Evolutionary conservation across 1,284 basidiomycete species (phyloP), one percentile per base, ranked within the genome.

Genomic region (Phlebopus sp.): DNA sequence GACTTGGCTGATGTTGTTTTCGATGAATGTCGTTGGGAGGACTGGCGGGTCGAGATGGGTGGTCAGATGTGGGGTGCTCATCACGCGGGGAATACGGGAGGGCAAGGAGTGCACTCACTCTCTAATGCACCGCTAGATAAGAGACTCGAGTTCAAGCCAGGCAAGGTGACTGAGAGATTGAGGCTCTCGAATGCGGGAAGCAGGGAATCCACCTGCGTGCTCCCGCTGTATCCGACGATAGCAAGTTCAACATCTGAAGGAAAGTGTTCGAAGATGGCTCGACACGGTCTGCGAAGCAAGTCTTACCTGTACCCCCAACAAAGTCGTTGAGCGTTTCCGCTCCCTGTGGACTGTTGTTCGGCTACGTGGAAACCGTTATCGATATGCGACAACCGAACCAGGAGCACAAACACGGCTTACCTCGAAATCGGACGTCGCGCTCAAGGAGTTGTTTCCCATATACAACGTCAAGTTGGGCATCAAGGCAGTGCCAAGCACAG

Each of bases 301-400:
- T 49, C 52, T 52, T 58, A 77, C 72, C 77, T 55, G 71, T 75
- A 44, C 77, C 73, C n/a, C 79, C 77, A 37, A 90, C 78, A 59
- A 88, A 91, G 37, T 87, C 78, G 53, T 82, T 78, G 32, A 91
- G 70, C 2, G 85, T 88, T 55, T 84, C 72, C 46, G 72, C 60
- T 42, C 85, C 86, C 58, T 82, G 70, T 0, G 81, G 77, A 46
- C 71, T 82, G 27, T 70, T 69, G 60, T 89, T 89, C 8, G 88
- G 76, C 75, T 84, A 50, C 37, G 60, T 19, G 56, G 42, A 52
- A 41, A 53, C 34, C 11, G 30, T 49, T 14, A 41, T 42, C 27
- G 19, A 25, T 8, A 8, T 8, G 5, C 8, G 25, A 25, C 8
- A 25, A 25, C 8, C 25, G 18, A 3, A 32, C 17, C 5, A 25